A percentile compares a stretch with the other conserved stretches of the same genome.
These are phyloP conservation scores for Mucor mucedo DNA, from an alignment of 371 early-diverging fungal species.

Conservation along the genomic window DNA sequence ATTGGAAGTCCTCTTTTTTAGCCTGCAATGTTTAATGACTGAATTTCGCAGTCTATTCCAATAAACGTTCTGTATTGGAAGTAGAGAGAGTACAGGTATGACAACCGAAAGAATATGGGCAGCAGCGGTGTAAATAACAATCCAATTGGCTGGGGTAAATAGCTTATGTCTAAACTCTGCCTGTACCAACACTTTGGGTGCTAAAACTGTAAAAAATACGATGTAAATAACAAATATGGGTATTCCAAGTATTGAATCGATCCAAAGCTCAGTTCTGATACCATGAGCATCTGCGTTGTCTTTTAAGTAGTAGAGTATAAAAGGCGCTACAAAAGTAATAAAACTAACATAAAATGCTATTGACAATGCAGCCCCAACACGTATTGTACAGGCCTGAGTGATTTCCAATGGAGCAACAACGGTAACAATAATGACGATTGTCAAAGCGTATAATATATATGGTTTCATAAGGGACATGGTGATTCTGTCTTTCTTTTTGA, in stretches of 20 bases:
- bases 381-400: neutral
- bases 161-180: neutral
- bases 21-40: neutral
- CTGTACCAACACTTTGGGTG: neutral
- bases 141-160: slow-evolving; percentile 31
- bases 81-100: slow-evolving; percentile 23
- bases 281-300: slow-evolving; percentile 40
- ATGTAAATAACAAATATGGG: slow-evolving; percentile 34
- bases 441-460: slow-evolving; percentile 20
- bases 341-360: slow-evolving; percentile 26
- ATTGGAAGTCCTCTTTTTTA: neutral
- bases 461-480: neutral
- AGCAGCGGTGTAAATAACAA: slow-evolving; percentile 23
- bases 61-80: slow-evolving; percentile 7
- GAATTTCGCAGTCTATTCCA: neutral
- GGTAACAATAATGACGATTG: slow-evolving; percentile 21
- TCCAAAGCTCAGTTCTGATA: slow-evolving; percentile 43
- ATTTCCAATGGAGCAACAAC: slow-evolving; percentile 25
- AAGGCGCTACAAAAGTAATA: slow-evolving; percentile 31
- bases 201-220: slow-evolving; percentile 26
- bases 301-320: slow-evolving; percentile 29
- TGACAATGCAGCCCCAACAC: slow-evolving; percentile 26
- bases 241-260: slow-evolving; percentile 27
- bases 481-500: slow-evolving; percentile 14
- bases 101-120: slow-evolving; percentile 37